Conservation (phyloP, 441 rosid genomes). For the Bruguiera hainesii region DNA sequence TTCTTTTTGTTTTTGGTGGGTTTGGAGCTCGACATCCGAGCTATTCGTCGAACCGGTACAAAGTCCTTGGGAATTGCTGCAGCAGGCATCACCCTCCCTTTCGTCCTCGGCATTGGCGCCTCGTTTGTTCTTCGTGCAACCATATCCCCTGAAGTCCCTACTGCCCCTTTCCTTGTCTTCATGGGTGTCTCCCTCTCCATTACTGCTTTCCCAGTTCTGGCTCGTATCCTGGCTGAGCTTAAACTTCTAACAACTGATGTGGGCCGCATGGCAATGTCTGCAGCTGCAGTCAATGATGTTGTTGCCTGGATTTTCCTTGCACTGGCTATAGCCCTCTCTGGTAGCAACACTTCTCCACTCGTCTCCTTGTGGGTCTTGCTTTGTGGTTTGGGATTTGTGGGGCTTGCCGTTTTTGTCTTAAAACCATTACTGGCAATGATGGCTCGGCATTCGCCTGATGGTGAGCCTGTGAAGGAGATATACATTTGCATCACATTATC, state of each 20-base stretch:
- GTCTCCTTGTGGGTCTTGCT: constrained; percentile 68
- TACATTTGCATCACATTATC: constrained; percentile 61
- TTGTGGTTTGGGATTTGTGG: constrained; percentile 48
- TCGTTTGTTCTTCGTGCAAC: constrained; percentile 49
- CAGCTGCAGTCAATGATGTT: constrained; percentile 82
- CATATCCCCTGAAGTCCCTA: constrained; percentile 46
- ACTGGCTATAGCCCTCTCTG: constrained; percentile 75
- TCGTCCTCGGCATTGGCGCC: constrained; percentile 61
- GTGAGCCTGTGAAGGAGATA: constrained; percentile 66
- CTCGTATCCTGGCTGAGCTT: constrained; percentile 74
- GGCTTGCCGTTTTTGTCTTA: constrained; percentile 25
- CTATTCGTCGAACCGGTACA: constrained; percentile 62
- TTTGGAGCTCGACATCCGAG: constrained; percentile 61
- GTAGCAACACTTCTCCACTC: constrained; percentile 46
- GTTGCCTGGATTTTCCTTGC: constrained; percentile 88
- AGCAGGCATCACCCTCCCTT: constrained; percentile 71
- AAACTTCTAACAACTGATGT: constrained; percentile 73
- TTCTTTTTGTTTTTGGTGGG: constrained; percentile 85
- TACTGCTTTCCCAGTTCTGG: constrained; percentile 81
- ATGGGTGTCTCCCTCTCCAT: constrained; percentile 82
- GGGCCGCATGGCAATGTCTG: constrained; percentile 84
- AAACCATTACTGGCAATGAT: constrained; percentile 55
- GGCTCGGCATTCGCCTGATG: constrained; percentile 56
- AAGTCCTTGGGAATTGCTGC: constrained; percentile 59
- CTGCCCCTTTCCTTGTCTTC: constrained; percentile 62